Percentiles rank a stretch among this genome's conserved stretches.
Conservation (phyloP, 176 grass and related monocot species). For the Avena insularis region DNA sequence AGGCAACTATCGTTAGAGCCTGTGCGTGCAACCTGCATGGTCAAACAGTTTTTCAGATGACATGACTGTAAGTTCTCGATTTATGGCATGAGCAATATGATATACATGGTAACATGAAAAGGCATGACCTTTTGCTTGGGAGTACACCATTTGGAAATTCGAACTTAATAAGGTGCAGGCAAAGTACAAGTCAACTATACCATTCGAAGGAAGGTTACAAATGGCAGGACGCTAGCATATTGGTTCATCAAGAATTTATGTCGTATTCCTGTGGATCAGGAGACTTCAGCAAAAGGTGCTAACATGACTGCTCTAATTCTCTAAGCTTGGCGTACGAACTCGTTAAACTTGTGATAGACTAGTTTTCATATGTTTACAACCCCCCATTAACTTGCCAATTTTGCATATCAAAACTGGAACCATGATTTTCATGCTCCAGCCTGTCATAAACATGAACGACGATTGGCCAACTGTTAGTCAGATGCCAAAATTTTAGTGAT, state of each 20-base stretch:
- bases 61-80: background rate
- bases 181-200: background rate
- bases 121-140: background rate
- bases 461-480: no score
- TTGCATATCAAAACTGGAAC: no score
- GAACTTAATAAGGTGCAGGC: background rate
- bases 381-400: no score
- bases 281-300: background rate
- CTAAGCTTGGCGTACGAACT: background rate
- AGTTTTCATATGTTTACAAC: no score
- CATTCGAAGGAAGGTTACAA: background rate
- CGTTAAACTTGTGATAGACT: no score
- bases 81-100: constrained; percentile 14
- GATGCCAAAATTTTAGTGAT: constrained; percentile 13
- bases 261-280: constrained; percentile 1
- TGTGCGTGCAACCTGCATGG: constrained; percentile 88
- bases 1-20: constrained; percentile 79
- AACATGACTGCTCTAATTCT: background rate
- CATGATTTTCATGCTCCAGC: no score
- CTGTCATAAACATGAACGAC: no score
- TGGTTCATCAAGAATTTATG: background rate
- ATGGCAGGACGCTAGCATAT: background rate
- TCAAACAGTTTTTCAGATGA: constrained; percentile 29
- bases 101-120: constrained; percentile 25
- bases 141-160: background rate